Conservation (phyloP, 495 filamentous ascomycete genomes). For the Penicillium nucicola region DNA sequence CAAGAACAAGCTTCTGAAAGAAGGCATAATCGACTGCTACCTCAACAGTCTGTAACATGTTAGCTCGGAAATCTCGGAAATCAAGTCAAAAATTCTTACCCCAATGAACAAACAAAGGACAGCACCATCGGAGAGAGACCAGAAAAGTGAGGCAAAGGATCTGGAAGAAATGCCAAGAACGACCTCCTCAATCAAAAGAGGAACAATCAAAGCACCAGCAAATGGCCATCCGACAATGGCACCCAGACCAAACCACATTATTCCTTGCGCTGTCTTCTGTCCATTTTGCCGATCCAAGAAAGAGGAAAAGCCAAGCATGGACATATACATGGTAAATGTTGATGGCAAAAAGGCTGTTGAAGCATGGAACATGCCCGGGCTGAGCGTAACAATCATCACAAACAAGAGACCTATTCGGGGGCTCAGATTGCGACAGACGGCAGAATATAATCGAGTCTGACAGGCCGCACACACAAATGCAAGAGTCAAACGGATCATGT, state of each 20-base stretch:
- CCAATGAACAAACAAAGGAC: conserved; percentile 63
- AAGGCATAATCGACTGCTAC: conserved; percentile 72
- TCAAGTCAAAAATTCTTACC: conserved; percentile 48
- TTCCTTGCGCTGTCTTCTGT: conserved; percentile 71
- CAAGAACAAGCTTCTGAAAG: conserved; percentile 71
- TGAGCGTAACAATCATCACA: conserved; percentile 68
- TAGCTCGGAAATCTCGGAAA: conserved; percentile 14
- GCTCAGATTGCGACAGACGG: conserved; percentile 70
- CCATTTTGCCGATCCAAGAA: conserved; percentile 85
- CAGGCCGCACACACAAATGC: conserved; percentile 73
- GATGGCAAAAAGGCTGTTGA: conserved; percentile 85
- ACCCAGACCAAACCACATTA: conserved; percentile 91
- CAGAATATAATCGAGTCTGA: conserved; percentile 75
- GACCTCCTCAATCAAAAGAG: conserved; percentile 75
- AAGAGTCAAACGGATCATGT: conserved; percentile 72
- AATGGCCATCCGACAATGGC: conserved; percentile 95
- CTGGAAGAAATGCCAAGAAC: conserved; percentile 59
- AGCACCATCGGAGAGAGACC: conserved; percentile 62
- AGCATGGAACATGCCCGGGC: conserved; percentile 91
- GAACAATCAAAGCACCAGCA: conserved; percentile 74
- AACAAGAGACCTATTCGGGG: conserved; percentile 81
- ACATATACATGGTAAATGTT: conserved; percentile 94
- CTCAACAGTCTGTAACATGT: conserved; percentile 50
- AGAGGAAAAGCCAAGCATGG: conserved; percentile 78
- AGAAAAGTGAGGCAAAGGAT: conserved; percentile 50